Percentiles rank a stretch among this genome's conserved stretches.
phyloP scores from a whole-genome alignment of 306 rosid genomes.

The Acacia melanoxylon region DNA sequence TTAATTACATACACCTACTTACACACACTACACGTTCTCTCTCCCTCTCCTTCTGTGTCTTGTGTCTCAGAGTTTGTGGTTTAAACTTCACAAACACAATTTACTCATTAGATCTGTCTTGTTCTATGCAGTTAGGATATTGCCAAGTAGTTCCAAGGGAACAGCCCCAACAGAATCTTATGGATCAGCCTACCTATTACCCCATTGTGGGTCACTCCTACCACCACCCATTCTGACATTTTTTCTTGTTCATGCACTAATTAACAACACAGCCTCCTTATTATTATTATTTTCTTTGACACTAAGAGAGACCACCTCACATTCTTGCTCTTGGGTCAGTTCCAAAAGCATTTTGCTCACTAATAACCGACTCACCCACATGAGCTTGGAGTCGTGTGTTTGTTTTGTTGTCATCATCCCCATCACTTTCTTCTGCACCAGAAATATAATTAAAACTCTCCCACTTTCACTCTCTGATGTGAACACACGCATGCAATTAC shows the following conservation, averaged over 20 bases:
- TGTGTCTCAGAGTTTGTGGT: neutral
- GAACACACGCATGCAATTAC: constrained; percentile 8
- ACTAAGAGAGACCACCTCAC: constrained; percentile 14
- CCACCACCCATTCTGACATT: constrained; percentile 32
- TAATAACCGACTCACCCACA: constrained; percentile 49
- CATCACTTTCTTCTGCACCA: neutral
- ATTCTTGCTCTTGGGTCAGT: constrained; percentile 38
- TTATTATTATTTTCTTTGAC: neutral
- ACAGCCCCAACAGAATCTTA: constrained; percentile 77
- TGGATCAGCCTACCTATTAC: constrained; percentile 43
- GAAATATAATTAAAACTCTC: constrained; percentile 7
- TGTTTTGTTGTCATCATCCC: constrained; percentile 3
- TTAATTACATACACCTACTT: constrained; percentile 20
- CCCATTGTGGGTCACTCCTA: constrained; percentile 49
- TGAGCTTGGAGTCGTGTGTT: constrained; percentile 35
- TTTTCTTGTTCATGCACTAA: constrained; percentile 36
- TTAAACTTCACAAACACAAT: constrained; percentile 29
- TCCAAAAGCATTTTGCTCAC: constrained; percentile 51
- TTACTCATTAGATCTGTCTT: constrained; percentile 42
- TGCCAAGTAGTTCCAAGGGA: constrained; percentile 53
- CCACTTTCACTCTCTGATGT: constrained; percentile 29
- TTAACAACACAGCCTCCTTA: constrained; percentile 2
- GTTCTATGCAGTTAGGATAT: constrained; percentile 24
- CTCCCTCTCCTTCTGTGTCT: neutral
- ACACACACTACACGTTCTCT: neutral